phyloP scores from a whole-genome alignment of 495 filamentous ascomycete species.

The Letharia lupina region DNA sequence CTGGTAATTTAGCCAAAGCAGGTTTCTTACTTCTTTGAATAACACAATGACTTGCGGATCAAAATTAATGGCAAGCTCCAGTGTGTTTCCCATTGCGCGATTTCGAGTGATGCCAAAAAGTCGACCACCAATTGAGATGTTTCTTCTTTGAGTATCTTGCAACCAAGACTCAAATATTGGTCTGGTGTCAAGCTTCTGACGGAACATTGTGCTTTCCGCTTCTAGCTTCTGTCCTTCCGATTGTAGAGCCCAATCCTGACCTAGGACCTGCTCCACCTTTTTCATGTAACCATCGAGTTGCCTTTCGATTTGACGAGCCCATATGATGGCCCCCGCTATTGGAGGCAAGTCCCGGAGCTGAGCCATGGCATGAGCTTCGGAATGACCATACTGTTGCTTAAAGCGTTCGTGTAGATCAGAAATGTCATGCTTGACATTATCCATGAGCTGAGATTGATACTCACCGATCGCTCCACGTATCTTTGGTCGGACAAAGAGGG shows the following conservation, averaged over 20 bases:
- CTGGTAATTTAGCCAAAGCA: constrained; percentile 85
- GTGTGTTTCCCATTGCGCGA: constrained; percentile 70
- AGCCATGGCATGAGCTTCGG: constrained; percentile 95
- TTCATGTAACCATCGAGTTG: constrained; percentile 95
- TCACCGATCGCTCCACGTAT: constrained; percentile 95
- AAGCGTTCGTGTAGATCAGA: constrained; percentile 88
- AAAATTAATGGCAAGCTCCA: constrained; percentile 91
- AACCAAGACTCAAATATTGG: constrained; percentile 94
- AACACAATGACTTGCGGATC: constrained; percentile 92
- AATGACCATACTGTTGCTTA: constrained; percentile 97
- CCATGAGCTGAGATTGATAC: constrained; percentile 94
- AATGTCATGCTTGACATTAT: constrained; percentile 94
- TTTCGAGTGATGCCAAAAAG: constrained; percentile 86
- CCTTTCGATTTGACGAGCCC: constrained; percentile 92
- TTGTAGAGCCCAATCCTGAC: constrained; percentile 87
- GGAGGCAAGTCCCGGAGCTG: constrained; percentile 91
- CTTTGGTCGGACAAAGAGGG: constrained; percentile 92
- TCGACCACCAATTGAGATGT: constrained; percentile 82
- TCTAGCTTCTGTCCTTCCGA: constrained; percentile 91
- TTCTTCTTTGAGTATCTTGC: constrained; percentile 73
- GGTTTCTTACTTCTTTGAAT: constrained; percentile 97
- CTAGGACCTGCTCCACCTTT: constrained; percentile 91
- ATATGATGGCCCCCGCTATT: constrained; percentile 92
- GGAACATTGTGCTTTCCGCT: constrained; percentile 78
- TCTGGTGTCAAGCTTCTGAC: constrained; percentile 89